These are phyloP conservation scores for Aspergillus thermomutatus DNA, from an alignment of 2,329 filamentous ascomycete genomes.

Conservation along the genomic window DNA sequence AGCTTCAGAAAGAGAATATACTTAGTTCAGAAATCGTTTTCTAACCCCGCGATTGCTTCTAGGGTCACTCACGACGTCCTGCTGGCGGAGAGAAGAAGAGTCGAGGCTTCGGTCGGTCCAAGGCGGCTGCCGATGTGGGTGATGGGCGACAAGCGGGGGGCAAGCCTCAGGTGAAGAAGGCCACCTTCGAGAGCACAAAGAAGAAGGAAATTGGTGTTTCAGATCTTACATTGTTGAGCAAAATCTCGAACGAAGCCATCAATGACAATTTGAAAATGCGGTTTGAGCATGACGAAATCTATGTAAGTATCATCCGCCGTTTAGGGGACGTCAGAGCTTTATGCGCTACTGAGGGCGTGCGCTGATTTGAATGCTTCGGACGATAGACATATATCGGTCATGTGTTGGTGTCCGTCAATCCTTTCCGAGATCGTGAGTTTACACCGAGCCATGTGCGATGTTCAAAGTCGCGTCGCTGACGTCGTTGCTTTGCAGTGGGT, in stretches of 20 bases:
- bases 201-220: constrained; percentile 99
- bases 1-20: neutral
- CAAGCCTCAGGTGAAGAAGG: constrained; percentile 80
- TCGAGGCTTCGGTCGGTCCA: constrained; percentile 41
- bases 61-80: constrained; percentile 45
- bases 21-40: neutral
- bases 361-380: constrained; percentile 12
- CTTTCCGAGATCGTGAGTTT: constrained; percentile 76
- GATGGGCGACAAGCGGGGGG: constrained; percentile 45
- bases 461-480: neutral
- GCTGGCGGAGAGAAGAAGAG: constrained; percentile 42
- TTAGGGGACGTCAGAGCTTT: constrained; percentile 12
- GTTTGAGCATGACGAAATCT: constrained; percentile 96
- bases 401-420: constrained; percentile 98
- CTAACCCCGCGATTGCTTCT: constrained; percentile 18
- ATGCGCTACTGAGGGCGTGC: constrained; percentile 8
- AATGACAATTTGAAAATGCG: constrained; percentile 99
- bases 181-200: constrained; percentile 91
- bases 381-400: constrained; percentile 91
- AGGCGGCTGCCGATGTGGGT: constrained; percentile 40
- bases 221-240: constrained; percentile 94
- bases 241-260: constrained; percentile 98
- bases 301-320: constrained; percentile 51
- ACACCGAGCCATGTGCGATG: neutral
- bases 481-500: constrained; percentile 56